Percentiles rank a stretch among this genome's conserved stretches.
These are phyloP conservation scores for Camelina hispida DNA, from an alignment of 345 rosid genomes.

Conservation along the genomic window DNA sequence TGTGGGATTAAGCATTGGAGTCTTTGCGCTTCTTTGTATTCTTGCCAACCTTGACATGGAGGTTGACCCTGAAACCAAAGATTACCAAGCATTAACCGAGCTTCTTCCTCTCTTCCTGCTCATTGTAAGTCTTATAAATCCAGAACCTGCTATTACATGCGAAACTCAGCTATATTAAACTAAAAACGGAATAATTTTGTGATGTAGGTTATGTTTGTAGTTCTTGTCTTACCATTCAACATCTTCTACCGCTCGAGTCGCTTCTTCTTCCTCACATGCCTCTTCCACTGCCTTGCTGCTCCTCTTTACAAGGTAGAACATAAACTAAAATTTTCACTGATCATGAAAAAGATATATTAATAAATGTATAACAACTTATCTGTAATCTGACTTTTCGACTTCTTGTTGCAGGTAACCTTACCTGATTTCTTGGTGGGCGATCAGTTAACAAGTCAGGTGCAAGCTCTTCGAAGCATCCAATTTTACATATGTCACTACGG, in stretches of 20 bases:
- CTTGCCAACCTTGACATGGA: conserved; percentile 60
- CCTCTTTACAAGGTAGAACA: conserved; percentile 47
- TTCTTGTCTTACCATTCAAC: conserved; percentile 41
- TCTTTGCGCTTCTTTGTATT: conserved; percentile 49
- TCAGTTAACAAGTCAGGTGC: conserved; percentile 77
- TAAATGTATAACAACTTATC: background rate
- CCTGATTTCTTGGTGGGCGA: conserved; percentile 76
- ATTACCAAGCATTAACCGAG: conserved; percentile 53
- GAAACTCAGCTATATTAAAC: background rate
- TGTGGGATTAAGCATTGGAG: conserved; percentile 51
- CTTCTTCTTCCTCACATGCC: conserved; percentile 44
- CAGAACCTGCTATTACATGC: background rate
- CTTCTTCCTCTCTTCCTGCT: conserved; percentile 55
- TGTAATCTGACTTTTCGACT: too few relatives aligned
- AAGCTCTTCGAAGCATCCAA: conserved; percentile 71
- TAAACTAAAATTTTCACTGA: background rate
- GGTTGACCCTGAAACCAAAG: conserved; percentile 52
- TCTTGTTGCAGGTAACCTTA: conserved; percentile 69
- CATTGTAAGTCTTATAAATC: conserved; percentile 38
- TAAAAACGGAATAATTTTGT: background rate
- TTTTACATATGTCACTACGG: conserved; percentile 76
- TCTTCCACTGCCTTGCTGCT: conserved; percentile 45
- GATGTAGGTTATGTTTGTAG: conserved; percentile 37
- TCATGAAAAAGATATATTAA: background rate
- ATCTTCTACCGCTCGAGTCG: conserved; percentile 47